phyloP scores from a whole-genome alignment of 768 basidiomycete genomes.

The Tephrocybe sp. region DNA sequence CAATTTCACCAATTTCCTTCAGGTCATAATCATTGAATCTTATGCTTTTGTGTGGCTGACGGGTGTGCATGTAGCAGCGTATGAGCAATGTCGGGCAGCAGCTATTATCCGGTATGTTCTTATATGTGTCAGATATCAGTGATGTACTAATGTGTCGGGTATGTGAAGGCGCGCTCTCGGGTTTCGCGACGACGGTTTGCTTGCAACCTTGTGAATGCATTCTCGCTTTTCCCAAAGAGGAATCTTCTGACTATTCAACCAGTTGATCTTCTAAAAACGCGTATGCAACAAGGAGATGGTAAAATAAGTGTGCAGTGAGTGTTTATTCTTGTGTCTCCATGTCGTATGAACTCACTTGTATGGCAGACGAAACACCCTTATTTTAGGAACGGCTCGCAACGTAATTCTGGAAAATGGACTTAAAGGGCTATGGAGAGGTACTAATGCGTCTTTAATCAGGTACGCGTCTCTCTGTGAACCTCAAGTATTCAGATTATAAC shows the following conservation, averaged over 20 bases:
- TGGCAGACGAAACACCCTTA: conserved; percentile 27
- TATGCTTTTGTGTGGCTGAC: background rate
- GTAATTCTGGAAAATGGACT: conserved; percentile 66
- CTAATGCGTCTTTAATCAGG: conserved; percentile 76
- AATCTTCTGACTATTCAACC: background rate
- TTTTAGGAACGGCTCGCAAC: conserved; percentile 50
- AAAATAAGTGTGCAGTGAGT: conserved; percentile 34
- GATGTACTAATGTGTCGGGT: background rate
- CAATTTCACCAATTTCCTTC: background rate
- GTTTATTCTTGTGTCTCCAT: background rate
- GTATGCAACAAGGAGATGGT: conserved; percentile 79
- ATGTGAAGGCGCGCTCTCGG: conserved; percentile 72
- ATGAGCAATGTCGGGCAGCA: conserved; percentile 74
- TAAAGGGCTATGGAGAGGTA: conserved; percentile 85
- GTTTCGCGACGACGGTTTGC: conserved; percentile 68
- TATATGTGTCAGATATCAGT: background rate
- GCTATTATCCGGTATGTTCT: conserved; percentile 53
- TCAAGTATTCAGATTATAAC: conserved; percentile 4
- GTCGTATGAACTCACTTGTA: conserved; percentile 23
- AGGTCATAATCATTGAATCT: background rate
- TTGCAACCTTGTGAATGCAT: conserved; percentile 69
- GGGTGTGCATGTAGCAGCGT: conserved; percentile 9
- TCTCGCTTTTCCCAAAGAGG: background rate
- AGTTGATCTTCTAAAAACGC: conserved; percentile 94
- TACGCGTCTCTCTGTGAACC: background rate